Evolutionary conservation across 805 yeast genomes (phyloP), one percentile per base, ranked within the genome.

Genomic region (Ogataea salicorniae): DNA sequence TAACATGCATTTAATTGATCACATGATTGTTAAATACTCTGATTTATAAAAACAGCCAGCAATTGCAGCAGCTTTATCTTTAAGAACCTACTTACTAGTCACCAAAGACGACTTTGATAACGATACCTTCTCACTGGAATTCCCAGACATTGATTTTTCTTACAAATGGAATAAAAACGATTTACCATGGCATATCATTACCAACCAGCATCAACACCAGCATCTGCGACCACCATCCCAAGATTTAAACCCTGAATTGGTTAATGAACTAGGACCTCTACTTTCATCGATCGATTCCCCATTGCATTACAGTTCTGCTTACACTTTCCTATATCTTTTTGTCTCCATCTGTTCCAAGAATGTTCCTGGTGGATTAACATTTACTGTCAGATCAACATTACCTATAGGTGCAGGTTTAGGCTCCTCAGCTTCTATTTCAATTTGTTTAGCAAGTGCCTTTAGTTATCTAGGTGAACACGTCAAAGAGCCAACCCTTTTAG

Each of bases 361-460:
- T 0, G 67, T 72, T 1, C 72, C 72, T 1, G 87, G 86, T 4
- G 67, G 67, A 3, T 60, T 74, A 50, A 74, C 72, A 34, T 88
- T 84, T 63, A 73, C 81, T 4, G 81, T 87, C 15, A 78, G 91
- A 48, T 87, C 96, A 1, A 83, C 95, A 1, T 70, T 91, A 43
- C 99, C 99, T 1, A 84, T 92, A 42, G 97, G 99, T 37, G 97
- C 99, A 0, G 99, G 99, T 0, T 74, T 94, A 42, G 99, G 99
- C 0, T 87, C 96, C 1, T 87, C 96, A 40, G 98, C 98, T 0
- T 82, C 96, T 2, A 78, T 88, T 16, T 80, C 95, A 1, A 98
- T 94, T 4, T 83, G 94, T 59, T 62, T 94, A 35, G 77, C 95
- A 0, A 71, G 92, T 15, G 95, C 94, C 0, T 71, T 92, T 61